phyloP scores from a whole-genome alignment of 1,284 basidiomycete species.

The Boletus smithii region DNA sequence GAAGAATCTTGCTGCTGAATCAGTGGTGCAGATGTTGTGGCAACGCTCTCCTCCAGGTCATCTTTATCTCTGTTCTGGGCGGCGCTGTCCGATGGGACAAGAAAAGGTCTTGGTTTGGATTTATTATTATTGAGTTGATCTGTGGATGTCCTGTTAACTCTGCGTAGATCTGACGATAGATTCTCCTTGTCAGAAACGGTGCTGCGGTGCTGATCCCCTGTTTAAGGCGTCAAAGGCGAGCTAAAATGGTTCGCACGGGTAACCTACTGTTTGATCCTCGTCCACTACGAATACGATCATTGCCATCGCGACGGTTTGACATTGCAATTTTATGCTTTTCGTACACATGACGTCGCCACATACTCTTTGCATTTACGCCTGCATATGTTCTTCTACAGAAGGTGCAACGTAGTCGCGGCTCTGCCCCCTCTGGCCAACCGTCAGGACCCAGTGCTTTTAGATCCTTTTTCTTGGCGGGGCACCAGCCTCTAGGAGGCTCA shows the following conservation, averaged over 20 bases:
- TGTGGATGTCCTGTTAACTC: constrained; percentile 23
- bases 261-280: constrained; percentile 61
- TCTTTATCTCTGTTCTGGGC: constrained; percentile 12
- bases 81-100: constrained; percentile 19
- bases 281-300: constrained; percentile 52
- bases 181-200: constrained; percentile 33
- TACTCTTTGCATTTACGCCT: constrained; percentile 80
- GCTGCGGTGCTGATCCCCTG: constrained; percentile 34
- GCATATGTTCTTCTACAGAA: constrained; percentile 77
- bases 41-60: constrained; percentile 10
- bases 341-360: constrained; percentile 82
- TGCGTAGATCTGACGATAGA: constrained; percentile 32
- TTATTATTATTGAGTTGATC: constrained; percentile 19
- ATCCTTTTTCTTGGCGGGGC: constrained; percentile 73
- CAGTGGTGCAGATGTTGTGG: constrained; percentile 7
- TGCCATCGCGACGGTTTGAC: constrained; percentile 71
- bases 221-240: constrained; percentile 19
- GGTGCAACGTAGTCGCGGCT: constrained; percentile 72
- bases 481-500: constrained; percentile 78
- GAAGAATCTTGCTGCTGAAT: constrained; percentile 18
- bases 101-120: constrained; percentile 22
- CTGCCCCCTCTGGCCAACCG: constrained; percentile 72
- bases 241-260: neutral
- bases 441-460: constrained; percentile 60
- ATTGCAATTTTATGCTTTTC: constrained; percentile 85